Evolutionary conservation across 768 basidiomycete species (phyloP), one percentile per base, ranked within the genome.

Genomic region (Kwoniella shandongensis): DNA sequence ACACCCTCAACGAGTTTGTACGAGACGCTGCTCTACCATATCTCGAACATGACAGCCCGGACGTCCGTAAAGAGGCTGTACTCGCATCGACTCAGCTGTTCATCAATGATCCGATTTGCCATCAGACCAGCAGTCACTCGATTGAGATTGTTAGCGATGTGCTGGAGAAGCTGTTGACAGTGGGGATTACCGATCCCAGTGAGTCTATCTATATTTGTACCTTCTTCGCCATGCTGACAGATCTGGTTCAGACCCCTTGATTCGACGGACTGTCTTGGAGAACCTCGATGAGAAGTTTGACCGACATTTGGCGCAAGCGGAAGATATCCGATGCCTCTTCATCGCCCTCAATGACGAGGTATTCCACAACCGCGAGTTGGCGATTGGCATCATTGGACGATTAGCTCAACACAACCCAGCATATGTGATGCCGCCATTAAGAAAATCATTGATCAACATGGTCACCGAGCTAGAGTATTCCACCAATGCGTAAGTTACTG

Each of bases 131-230:
- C 79, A 91, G 86, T 66, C 89, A 97, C 76, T 88, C 93, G 7
- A 94, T 96, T 52, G 91, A 97, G 70, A 86, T 98, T 57, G 93
- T 99, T 70, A 91, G 90, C 75, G 94, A 98, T 62, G 93, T 98
- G n/a, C 81, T 98, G 39, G 92, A 96, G 75, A 98, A 97, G 76
- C 81, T 99, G 12, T 78, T 98, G 53, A 93, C 90, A 1, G 90
- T 97, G 29, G 94, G 88, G 10, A 91, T 96, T 51, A 91, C 94
- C 27, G 96, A 99, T 80, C 91, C 93, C 49, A 91, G 93, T 92
- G 70, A 65, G 76, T 63, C 25, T 30, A 35, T 44, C 17, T 13
- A 17, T 0, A n/a, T n/a, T n/a, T n/a, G n/a, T n/a, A n/a, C n/a
- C n/a, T n/a, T n/a, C n/a, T n/a, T n/a, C n/a, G n/a, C 29, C 23